Evolutionary conservation across 1,139 yeast species (phyloP), one percentile per base, ranked within the genome.

Genomic region (Debaryomyces robertsiae): DNA sequence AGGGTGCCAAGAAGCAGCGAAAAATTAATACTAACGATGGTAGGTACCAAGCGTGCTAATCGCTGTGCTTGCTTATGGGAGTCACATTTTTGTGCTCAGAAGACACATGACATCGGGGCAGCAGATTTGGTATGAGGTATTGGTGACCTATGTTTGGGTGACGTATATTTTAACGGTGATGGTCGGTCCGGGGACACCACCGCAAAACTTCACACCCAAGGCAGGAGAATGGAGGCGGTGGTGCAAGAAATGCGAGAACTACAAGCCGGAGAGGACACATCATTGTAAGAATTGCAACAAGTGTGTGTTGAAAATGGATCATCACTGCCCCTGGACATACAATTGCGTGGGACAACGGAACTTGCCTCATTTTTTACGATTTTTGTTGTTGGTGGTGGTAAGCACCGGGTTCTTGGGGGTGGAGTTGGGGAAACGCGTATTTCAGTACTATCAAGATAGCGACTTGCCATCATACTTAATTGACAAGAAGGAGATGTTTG

Each of bases 311-410:
- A 71, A 75, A 46, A 84, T 84, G 93, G 94, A 85, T 63, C 98
- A 93, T 57, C 95, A 87, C 63, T 93, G 98, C 59, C 98, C 98
- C 0, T 93, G 98, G 98, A 90, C 93, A 56, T 81, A 95, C 4
- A 73, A 81, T 11, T 93, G 98, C 60, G 80, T 94, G 42, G 98
- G 98, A 0, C 82, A 82, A 59, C 63, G 64, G 1, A 93, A 93
- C 57, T 71, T 82, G 61, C 91, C 96, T 0, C 93, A 89, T 56
- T 93, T 93, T 56, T 55, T 88, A 51, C 71, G 98, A 40, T 93
- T 93, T 56, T 57, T 93, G 34, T 53, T 72, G 6, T 82, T 91
- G 85, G 84, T 88, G 1, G 63, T 80, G 16, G 59, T 75, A 22
- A 73, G 86, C 1, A 76, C 87, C 1, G 67, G 72, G 0, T 73